phyloP scores from a whole-genome alignment of 805 yeast genomes.

The Candida koratica region DNA sequence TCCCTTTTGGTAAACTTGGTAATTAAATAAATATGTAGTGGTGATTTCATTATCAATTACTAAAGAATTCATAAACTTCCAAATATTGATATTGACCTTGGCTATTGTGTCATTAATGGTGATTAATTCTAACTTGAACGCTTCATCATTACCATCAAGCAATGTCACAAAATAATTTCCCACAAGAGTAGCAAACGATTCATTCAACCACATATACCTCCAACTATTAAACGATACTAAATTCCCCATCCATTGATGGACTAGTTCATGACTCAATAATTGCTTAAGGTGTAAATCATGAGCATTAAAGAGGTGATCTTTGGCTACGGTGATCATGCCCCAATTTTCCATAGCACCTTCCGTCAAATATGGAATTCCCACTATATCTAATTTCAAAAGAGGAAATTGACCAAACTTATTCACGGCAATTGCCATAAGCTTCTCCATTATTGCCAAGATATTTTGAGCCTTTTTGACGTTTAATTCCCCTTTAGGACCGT shows the following conservation, averaged over 20 bases:
- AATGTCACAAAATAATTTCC: slow-evolving; percentile 39
- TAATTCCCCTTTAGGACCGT: slow-evolving; percentile 50
- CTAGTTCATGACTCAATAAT: slow-evolving; percentile 65
- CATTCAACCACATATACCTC: slow-evolving; percentile 71
- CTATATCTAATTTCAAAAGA: slow-evolving; percentile 59
- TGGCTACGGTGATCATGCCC: slow-evolving; percentile 61
- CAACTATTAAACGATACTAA: slow-evolving; percentile 63
- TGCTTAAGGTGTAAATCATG: slow-evolving; percentile 42
- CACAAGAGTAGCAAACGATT: slow-evolving; percentile 72
- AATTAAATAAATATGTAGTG: slow-evolving; percentile 47
- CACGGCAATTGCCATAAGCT: slow-evolving; percentile 47
- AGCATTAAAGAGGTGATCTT: slow-evolving; percentile 39
- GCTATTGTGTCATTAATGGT: slow-evolving; percentile 16
- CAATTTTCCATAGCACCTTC: slow-evolving; percentile 84
- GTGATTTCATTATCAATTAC: slow-evolving; percentile 11
- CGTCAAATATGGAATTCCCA: slow-evolving; percentile 63
- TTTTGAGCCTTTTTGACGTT: slow-evolving; percentile 39
- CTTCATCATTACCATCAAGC: slow-evolving; percentile 11
- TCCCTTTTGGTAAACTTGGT: slow-evolving; percentile 56
- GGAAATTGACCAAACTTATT: slow-evolving; percentile 50
- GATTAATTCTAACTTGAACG: slow-evolving; percentile 18
- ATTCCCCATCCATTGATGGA: slow-evolving; percentile 81
- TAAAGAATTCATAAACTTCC: slow-evolving; percentile 30
- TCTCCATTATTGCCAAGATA: slow-evolving; percentile 46
- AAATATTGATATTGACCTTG: slow-evolving; percentile 18